Evolutionary conservation across 805 yeast species (phyloP).

Genomic region (Saccharomyces cerevisiae): DNA sequence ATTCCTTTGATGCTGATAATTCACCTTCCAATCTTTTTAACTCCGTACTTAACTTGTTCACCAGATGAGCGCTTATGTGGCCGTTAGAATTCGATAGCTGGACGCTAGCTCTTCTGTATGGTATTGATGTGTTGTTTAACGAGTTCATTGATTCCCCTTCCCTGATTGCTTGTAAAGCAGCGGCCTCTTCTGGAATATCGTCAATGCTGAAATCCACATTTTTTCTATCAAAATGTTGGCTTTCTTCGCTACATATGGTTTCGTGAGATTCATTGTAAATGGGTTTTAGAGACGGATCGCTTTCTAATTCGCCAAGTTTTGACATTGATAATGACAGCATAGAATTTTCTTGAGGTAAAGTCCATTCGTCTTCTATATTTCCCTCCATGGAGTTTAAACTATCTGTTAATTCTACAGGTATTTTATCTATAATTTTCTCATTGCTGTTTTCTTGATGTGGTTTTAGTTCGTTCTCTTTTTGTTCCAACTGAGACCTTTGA

Average conservation of each 20-base stretch:
- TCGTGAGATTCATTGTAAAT: not conserved
- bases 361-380: conserved; percentile 17
- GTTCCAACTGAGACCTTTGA: conserved; percentile 19
- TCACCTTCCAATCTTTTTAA: conserved; percentile 78
- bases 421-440: conserved; percentile 5
- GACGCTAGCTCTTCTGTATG: conserved; percentile 5
- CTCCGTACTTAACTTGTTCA: conserved; percentile 66
- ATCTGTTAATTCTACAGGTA: not conserved
- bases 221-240: not conserved
- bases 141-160: conserved; percentile 1
- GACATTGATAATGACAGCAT: conserved; percentile 1
- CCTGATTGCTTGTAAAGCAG: conserved; percentile 11
- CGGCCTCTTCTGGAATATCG: conserved; percentile 24
- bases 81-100: conserved; percentile 1
- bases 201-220: conserved; percentile 5
- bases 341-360: conserved; percentile 7
- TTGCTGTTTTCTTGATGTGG: not conserved
- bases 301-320: not conserved
- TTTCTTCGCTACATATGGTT: not conserved
- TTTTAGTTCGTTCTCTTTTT: conserved; percentile 3
- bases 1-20: conserved; percentile 54
- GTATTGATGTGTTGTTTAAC: conserved; percentile 1
- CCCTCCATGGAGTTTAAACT: not conserved
- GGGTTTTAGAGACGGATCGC: not conserved
- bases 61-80: conserved; percentile 41